Evolutionary conservation across 352 stramenopile species (phyloP).

Genomic region (Phytopythium litorale): DNA sequence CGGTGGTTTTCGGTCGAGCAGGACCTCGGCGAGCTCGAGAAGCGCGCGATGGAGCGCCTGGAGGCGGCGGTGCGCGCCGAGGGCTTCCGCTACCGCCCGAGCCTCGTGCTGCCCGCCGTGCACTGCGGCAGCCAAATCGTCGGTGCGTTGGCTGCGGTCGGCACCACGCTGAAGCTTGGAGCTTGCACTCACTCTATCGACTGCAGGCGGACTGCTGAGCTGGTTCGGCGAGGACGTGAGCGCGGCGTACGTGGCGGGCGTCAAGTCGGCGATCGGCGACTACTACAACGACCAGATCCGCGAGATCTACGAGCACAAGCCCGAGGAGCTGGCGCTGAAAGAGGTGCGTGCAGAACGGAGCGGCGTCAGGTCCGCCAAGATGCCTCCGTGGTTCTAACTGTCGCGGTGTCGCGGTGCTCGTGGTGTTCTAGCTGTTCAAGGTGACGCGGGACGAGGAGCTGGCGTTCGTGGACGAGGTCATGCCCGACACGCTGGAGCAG

Average conservation of each 20-base stretch:
- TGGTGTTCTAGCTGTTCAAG: conserved; percentile 58
- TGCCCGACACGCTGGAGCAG: conserved; percentile 36
- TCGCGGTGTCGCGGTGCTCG: background rate
- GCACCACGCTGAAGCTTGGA: background rate
- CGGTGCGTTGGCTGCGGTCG: conserved; percentile 24
- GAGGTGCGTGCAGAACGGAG: conserved; percentile 26
- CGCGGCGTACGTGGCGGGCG: conserved; percentile 59
- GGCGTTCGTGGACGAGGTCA: conserved; percentile 58
- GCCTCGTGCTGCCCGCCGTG: conserved; percentile 48
- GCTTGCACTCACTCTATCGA: background rate
- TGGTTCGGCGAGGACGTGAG: conserved; percentile 57
- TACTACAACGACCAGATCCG: conserved; percentile 90
- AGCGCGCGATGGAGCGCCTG: conserved; percentile 46
- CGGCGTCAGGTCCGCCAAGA: background rate
- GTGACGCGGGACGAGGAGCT: conserved; percentile 66
- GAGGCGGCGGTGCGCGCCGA: conserved; percentile 32
- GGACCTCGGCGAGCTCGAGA: conserved; percentile 46
- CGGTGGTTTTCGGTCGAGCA: conserved; percentile 10
- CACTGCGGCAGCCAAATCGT: conserved; percentile 45
- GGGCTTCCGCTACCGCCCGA: conserved; percentile 68
- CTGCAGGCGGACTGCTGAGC: conserved; percentile 34
- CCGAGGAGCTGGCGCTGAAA: conserved; percentile 56
- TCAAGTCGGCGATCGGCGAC: conserved; percentile 77
- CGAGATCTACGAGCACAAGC: conserved; percentile 72
- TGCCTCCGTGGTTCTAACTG: background rate